Base-by-base conservation (phyloP, 768 basidiomycete species). In the Psilocybe subaeruginosa region DNA sequence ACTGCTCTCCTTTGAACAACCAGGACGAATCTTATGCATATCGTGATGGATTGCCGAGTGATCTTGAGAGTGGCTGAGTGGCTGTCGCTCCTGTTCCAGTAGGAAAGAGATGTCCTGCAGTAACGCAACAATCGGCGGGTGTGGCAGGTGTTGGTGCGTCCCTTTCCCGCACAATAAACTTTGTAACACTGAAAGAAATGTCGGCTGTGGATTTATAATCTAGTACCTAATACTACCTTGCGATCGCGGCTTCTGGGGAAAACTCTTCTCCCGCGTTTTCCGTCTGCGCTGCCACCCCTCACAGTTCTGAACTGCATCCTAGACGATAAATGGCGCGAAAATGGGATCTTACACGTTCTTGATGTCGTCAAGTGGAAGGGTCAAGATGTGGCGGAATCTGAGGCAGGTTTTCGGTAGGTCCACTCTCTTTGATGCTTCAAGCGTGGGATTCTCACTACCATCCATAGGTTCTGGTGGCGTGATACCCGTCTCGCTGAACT, bases 311-410 rank as follows among this genome's bases (percentile, higher is more conserved):
- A 95, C 69, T 94, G 93, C 67, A 92, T 94, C 23, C 79, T 95
- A 7, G 93, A 94, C 70, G 73, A 74, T 1, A 83, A 87, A 58
- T 95, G 93, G 93, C 78, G 79, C 58, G 77, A 85, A 16, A 95
- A 90, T 61, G 93, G 93, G 1, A 86, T 95, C 56, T 66, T 95
- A 12, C 93, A 95, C 64, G 83, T 94, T 5, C 78, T 94, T 4
- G 92, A 95, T 65, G 89, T 93, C 4, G 70, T 94, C 54, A 85
- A 88, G 63, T 95, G 93, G 92, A 92, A 93, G 69, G 91, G 91
- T 0, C 92, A 91, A 68, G 91, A 95, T 66, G 81, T 94, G 29
- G 85, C 78, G 1, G 90, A 92, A 63, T 93, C 93, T 66, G 92
- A 94, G 74, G 85, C 92, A 1, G 81, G 88, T 7, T 93, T 94